These are phyloP conservation scores for Candida coquimbonensis DNA, from an alignment of 805 yeast species.

Conservation along the genomic window DNA sequence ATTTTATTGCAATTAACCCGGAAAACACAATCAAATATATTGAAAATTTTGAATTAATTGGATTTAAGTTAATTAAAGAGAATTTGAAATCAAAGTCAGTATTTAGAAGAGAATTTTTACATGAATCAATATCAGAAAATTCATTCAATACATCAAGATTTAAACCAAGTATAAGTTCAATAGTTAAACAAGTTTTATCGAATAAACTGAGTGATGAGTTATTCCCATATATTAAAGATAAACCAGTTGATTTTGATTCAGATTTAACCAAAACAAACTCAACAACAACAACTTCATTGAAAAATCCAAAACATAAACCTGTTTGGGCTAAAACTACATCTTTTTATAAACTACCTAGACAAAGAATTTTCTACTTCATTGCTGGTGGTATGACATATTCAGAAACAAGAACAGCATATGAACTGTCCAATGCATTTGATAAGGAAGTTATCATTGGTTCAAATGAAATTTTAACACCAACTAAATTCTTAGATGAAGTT, in stretches of 20 bases:
- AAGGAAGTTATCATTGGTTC: slow-evolving; percentile 80
- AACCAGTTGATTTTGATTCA: slow-evolving; percentile 46
- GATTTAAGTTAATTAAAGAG: slow-evolving; percentile 46
- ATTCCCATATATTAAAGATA: slow-evolving; percentile 73
- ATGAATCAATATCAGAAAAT: slow-evolving; percentile 38
- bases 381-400: slow-evolving; percentile 88
- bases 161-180: slow-evolving; percentile 59
- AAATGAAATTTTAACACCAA: slow-evolving; percentile 60
- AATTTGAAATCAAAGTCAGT: slow-evolving; percentile 33
- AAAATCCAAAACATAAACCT: slow-evolving; percentile 68
- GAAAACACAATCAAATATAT: slow-evolving; percentile 47
- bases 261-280: slow-evolving; percentile 26
- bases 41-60: slow-evolving; percentile 49
- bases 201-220: slow-evolving; percentile 47
- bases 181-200: slow-evolving; percentile 43
- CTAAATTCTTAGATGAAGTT: slow-evolving; percentile 31
- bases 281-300: slow-evolving; percentile 42
- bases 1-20: slow-evolving; percentile 41
- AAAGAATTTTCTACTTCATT: slow-evolving; percentile 69
- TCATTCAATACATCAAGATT: slow-evolving; percentile 62
- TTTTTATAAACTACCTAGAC: slow-evolving; percentile 38
- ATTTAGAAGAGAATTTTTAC: slow-evolving; percentile 44
- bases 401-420: slow-evolving; percentile 72
- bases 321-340: slow-evolving; percentile 58
- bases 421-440: slow-evolving; percentile 51